Base-by-base conservation (phyloP, 2,329 filamentous ascomycete genomes). In the Clarireedia monteithiana region DNA sequence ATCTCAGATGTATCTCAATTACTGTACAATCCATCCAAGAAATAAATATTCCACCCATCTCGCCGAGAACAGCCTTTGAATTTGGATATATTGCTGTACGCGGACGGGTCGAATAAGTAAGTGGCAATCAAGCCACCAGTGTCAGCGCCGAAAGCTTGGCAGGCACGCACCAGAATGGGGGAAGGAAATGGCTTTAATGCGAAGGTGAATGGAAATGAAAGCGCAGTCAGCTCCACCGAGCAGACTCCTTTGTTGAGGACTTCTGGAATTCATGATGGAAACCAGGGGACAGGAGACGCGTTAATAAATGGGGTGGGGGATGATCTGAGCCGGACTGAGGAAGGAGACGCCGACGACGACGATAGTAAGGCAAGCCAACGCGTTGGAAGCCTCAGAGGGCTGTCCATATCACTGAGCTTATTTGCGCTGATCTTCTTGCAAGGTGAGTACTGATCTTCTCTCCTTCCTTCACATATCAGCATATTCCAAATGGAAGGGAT, bases 391-490 rank as follows among this genome's bases (percentile, higher is more conserved):
- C 20, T 49, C 9, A 61, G 78, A 49, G 74, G 68, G 6, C 44
- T 73, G 2, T 72, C 76, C 45, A 78, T 85, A 53, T 71, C 77
- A 14, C 59, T 76, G 44, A 82, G 77, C 60, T 73, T 82, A 62
- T 81, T 79, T 65, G 66, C 77, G 2, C 71, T 84, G 49, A 80
- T 85, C 27, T 84, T 85, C 62, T 67, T 84, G 15, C 80, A 83
- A 74, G 79, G 80, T 79, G 69, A 50, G 66, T 51, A n/a, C 51
- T 17, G 2, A 42, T 27, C 34, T 39, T 38, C 24, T 24, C 30
- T 39, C 23, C 46, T 12, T 6, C 27, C 7, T 34, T 12, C 12
- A 2, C 10, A 12, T 12, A 34, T 12, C 30, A 34, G 30, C 30
- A 12, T 7, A 23, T 42, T n/a, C 30, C 30, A 45, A 9, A 27